phyloP scores from a whole-genome alignment of 148 eudicot genomes.

The Rhododendron williamsianum region DNA sequence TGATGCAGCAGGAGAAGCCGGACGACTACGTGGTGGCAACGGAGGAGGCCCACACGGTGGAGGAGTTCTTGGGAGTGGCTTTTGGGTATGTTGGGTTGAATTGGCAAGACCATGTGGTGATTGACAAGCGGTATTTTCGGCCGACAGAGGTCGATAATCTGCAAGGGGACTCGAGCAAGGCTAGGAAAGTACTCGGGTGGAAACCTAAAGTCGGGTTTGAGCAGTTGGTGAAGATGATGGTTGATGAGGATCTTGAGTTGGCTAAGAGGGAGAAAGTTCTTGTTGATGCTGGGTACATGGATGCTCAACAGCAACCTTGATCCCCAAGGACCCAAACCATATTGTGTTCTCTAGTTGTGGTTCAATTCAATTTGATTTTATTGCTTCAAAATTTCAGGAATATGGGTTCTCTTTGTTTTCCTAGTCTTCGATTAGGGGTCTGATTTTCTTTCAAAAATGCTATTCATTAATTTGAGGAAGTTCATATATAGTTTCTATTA shows the following conservation, averaged over 20 bases:
- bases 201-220: constrained; percentile 82
- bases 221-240: constrained; percentile 97
- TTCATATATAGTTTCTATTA: not conserved
- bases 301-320: constrained; percentile 7
- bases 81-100: constrained; percentile 79
- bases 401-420: not conserved
- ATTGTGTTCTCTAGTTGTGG: not conserved
- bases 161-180: constrained; percentile 80
- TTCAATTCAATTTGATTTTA: not conserved
- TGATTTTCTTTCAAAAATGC: not conserved
- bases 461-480: not conserved
- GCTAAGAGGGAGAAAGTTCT: constrained; percentile 59
- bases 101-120: constrained; percentile 83
- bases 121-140: constrained; percentile 87
- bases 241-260: constrained; percentile 79
- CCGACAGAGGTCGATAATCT: constrained; percentile 95
- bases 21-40: constrained; percentile 96
- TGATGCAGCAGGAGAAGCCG: constrained; percentile 96
- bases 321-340: not conserved
- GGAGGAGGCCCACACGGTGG: constrained; percentile 84
- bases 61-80: constrained; percentile 78
- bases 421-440: not conserved
- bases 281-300: constrained; percentile 6
- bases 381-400: not conserved
- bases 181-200: constrained; percentile 78